Percentiles rank a stretch among this genome's conserved stretches.
phyloP scores from a whole-genome alignment of 2,329 filamentous ascomycete species.

The Knufia fluminis region DNA sequence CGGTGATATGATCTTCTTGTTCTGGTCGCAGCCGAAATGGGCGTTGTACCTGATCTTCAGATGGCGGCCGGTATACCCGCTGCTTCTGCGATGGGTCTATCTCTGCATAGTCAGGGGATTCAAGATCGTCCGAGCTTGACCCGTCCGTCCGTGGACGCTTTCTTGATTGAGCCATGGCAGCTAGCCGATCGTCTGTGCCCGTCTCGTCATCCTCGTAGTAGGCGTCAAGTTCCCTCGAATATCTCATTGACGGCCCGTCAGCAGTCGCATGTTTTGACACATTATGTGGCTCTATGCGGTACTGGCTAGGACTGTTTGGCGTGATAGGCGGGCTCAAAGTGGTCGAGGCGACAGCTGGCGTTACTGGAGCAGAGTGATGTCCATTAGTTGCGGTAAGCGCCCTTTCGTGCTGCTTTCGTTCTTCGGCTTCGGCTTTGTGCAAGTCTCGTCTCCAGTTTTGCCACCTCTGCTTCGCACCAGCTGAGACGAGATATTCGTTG shows the following conservation, averaged over 20 bases:
- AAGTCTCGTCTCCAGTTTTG: conserved; percentile 67
- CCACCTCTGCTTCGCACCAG: conserved; percentile 68
- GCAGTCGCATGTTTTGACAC: conserved; percentile 2
- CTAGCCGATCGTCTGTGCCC: neutral
- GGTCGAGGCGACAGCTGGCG: neutral
- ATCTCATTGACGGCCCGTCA: neutral
- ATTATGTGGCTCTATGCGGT: neutral
- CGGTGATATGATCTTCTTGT: conserved; percentile 60
- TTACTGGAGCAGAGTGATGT: conserved; percentile 1
- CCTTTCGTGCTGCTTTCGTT: conserved; percentile 19
- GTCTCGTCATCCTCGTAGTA: conserved; percentile 4
- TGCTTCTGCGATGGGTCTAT: neutral
- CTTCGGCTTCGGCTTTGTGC: conserved; percentile 44
- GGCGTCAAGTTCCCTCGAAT: neutral
- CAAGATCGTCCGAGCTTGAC: neutral
- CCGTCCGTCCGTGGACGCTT: conserved; percentile 6
- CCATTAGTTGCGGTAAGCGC: neutral
- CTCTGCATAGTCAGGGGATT: neutral
- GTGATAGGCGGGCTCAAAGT: conserved; percentile 7
- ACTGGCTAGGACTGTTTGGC: neutral
- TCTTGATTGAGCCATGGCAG: neutral
- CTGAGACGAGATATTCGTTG: conserved; percentile 70
- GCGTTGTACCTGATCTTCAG: neutral
- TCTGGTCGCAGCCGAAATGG: neutral
- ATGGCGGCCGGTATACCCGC: neutral